Conservation (phyloP, 345 rosid genomes). For the Hibiscus trionum region DNA sequence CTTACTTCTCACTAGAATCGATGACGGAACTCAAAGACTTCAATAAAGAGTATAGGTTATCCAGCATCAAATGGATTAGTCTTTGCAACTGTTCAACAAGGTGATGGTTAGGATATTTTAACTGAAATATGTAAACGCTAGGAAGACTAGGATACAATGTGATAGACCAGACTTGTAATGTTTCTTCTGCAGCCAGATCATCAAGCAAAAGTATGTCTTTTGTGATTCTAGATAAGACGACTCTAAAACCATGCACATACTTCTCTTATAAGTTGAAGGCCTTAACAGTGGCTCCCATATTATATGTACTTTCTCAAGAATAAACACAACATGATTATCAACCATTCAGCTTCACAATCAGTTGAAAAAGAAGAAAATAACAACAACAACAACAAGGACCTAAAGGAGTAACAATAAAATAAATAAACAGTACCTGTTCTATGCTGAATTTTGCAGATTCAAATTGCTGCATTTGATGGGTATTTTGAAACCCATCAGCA, state of each 20-base stretch:
- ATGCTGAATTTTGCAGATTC: conserved; percentile 86
- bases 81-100: conserved; percentile 63
- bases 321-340: conserved; percentile 59
- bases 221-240: conserved; percentile 48
- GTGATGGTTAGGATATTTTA: conserved; percentile 4
- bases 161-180: conserved; percentile 52
- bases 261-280: conserved; percentile 68
- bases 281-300: conserved; percentile 89
- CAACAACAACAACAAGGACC: not conserved
- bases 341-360: conserved; percentile 8
- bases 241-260: conserved; percentile 76
- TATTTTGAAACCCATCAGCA: conserved; percentile 90
- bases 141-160: not conserved
- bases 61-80: conserved; percentile 68
- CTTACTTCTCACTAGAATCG: conserved; percentile 27
- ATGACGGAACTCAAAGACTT: conserved; percentile 42
- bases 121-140: conserved; percentile 4
- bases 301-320: conserved; percentile 82
- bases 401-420: not conserved
- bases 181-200: conserved; percentile 98
- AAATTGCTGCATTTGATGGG: conserved; percentile 68
- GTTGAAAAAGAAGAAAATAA: conserved; percentile 7
- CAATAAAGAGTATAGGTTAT: conserved; percentile 52
- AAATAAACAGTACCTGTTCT: conserved; percentile 54
- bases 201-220: conserved; percentile 48